These are phyloP conservation scores for Gaillardinia entomophila DNA, from an alignment of 805 yeast species.

Conservation along the genomic window DNA sequence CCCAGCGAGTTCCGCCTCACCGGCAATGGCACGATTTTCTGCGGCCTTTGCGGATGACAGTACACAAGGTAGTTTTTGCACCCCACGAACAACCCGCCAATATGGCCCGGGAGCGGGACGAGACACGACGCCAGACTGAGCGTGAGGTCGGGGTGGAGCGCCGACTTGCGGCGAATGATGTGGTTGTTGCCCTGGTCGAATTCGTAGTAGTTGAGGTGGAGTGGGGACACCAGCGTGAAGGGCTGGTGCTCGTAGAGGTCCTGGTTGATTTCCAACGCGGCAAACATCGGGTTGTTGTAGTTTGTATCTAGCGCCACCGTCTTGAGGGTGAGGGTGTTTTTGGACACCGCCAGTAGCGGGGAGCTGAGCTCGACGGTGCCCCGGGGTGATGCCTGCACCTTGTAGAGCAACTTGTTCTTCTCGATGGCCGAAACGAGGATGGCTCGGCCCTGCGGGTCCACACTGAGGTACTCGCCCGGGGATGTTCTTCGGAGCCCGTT, in stretches of 20 bases:
- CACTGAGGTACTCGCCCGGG: constrained; percentile 68
- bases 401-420: constrained; percentile 64
- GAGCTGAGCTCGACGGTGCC: constrained; percentile 51
- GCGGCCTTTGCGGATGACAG: constrained; percentile 28
- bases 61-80: constrained; percentile 51
- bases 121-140: constrained; percentile 43
- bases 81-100: constrained; percentile 66
- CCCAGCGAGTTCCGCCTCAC: constrained; percentile 22
- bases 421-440: constrained; percentile 68
- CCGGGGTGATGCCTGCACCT: constrained; percentile 43
- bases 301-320: constrained; percentile 66
- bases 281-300: constrained; percentile 80
- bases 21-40: constrained; percentile 49
- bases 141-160: constrained; percentile 16
- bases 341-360: constrained; percentile 64
- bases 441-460: constrained; percentile 71
- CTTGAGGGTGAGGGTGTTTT: constrained; percentile 45
- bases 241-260: background rate
- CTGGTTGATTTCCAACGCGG: constrained; percentile 65
- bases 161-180: constrained; percentile 42
- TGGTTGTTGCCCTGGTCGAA: constrained; percentile 83
- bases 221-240: constrained; percentile 2
- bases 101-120: constrained; percentile 65
- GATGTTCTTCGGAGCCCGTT: constrained; percentile 68
- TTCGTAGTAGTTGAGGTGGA: constrained; percentile 62